A percentile compares a stretch with the other conserved stretches of the same genome.
These are phyloP conservation scores for Bonia amplexicaulis DNA, from an alignment of 176 grass and related monocot species.

Conservation along the genomic window DNA sequence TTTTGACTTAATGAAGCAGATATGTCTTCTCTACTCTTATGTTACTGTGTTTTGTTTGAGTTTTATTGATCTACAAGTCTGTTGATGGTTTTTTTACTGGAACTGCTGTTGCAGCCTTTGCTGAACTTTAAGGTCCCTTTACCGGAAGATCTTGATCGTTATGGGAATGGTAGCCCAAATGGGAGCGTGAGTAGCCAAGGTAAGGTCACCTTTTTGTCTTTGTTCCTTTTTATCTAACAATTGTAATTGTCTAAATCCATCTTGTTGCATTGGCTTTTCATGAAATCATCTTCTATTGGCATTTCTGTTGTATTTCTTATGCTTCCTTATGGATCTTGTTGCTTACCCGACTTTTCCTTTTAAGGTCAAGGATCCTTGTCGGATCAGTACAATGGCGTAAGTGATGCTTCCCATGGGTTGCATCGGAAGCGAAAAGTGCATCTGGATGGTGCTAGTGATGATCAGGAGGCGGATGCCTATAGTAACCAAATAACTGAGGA, in stretches of 20 bases:
- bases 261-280: conserved; percentile 7
- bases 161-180: conserved; percentile 69
- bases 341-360: conserved; percentile 25
- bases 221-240: not conserved
- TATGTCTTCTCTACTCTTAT: not conserved
- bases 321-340: not conserved
- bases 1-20: not conserved
- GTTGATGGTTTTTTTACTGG: conserved; percentile 22
- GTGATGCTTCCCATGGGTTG: conserved; percentile 47
- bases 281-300: not conserved
- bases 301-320: conserved; percentile 5
- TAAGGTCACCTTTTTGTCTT: conserved; percentile 14
- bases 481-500: conserved; percentile 73
- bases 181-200: conserved; percentile 73
- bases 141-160: conserved; percentile 59
- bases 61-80: not conserved
- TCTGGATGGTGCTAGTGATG: conserved; percentile 42
- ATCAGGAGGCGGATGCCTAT: conserved; percentile 57
- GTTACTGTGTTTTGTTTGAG: not conserved
- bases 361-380: conserved; percentile 56
- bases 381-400: conserved; percentile 56
- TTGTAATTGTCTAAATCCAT: conserved; percentile 21
- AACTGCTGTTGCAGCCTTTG: conserved; percentile 60
- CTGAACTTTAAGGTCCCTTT: conserved; percentile 84
- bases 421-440: conserved; percentile 48